Conservation (phyloP, 129 eudicot species). For the Pittosporum tobira region DNA sequence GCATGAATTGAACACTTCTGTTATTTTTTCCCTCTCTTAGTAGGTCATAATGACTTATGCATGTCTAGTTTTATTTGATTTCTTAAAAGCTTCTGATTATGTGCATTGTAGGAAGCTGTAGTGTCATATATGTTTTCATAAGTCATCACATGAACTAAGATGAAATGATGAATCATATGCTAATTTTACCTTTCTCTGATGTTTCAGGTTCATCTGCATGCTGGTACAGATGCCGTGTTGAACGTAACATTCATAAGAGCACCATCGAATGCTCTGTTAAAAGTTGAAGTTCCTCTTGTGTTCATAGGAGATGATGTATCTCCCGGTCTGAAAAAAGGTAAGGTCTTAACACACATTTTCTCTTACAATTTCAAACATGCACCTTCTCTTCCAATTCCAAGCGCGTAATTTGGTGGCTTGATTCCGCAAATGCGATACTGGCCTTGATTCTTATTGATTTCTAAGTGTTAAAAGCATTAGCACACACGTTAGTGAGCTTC, state of each 20-base stretch:
- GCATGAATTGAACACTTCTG: too few species aligned
- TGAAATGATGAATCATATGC: background rate
- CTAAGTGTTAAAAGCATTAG: too few species aligned
- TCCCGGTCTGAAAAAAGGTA: conserved; percentile 94
- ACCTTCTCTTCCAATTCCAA: background rate
- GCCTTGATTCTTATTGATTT: too few species aligned
- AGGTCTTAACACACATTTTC: background rate
- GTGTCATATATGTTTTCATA: background rate
- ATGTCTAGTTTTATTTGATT: too few species aligned
- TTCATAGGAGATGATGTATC: conserved; percentile 94
- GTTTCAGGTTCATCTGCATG: conserved; percentile 73
- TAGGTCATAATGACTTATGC: too few species aligned
- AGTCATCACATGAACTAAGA: too few species aligned
- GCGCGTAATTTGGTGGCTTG: background rate
- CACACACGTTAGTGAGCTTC: too few species aligned
- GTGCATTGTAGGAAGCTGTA: too few species aligned
- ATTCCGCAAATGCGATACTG: background rate
- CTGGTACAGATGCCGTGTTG: conserved; percentile 68
- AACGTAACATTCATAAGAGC: conserved; percentile 94
- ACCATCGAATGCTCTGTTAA: conserved; percentile 73
- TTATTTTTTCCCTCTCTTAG: too few species aligned
- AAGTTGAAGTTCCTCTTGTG: conserved; percentile 88
- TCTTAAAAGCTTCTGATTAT: too few species aligned
- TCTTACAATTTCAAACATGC: background rate
- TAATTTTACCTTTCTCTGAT: background rate